Evolutionary conservation across 257 asterid species (phyloP), one percentile per base, ranked within the genome.

Genomic region (Vinca minor): DNA sequence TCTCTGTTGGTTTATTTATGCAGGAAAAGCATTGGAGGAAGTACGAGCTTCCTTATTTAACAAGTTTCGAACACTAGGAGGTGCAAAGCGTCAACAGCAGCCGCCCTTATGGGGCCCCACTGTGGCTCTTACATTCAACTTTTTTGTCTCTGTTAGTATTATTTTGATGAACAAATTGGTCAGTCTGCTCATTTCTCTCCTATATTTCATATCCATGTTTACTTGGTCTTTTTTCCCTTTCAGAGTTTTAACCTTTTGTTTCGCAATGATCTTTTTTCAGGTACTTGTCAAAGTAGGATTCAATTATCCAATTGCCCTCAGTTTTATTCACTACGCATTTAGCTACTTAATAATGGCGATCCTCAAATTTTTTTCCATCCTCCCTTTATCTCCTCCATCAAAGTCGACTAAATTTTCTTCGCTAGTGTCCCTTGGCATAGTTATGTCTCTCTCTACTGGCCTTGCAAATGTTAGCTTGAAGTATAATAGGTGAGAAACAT

Each of bases 401-500:
- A 93, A 86, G 79, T 77, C 97, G 18, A 71, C 87, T 46, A 89
- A 85, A 67, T 85, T 69, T 71, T 81, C 87, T 49, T 78, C 96
- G n/a, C 72, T 93, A 70, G 62, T 93, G 59, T 85, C 96, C 47
- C 98, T 93, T 46, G 98, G 98, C 70, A 76, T 93, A 57, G 98
- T 93, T 65, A 93, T 93, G 98, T 89, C 98, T 47, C 88, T 93
- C 76, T 93, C 98, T 73, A 93, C 97, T 31, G 98, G 98, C 65
- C 97, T 89, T 72, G 98, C 98, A 18, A 93, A 93, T 76, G 96
- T 93, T 45, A 93, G 98, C 87, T 84, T 93, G 81, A 89, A 87
- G 78, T 89, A 82, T 75, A 93, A 93, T 77, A 93, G 98, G 98
- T 85, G 74, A 75, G 78, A 45, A 62, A 50, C 64, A 29, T 31